phyloP scores from a whole-genome alignment of 2,329 filamentous ascomycete genomes.

The Aspergillus bombycis region DNA sequence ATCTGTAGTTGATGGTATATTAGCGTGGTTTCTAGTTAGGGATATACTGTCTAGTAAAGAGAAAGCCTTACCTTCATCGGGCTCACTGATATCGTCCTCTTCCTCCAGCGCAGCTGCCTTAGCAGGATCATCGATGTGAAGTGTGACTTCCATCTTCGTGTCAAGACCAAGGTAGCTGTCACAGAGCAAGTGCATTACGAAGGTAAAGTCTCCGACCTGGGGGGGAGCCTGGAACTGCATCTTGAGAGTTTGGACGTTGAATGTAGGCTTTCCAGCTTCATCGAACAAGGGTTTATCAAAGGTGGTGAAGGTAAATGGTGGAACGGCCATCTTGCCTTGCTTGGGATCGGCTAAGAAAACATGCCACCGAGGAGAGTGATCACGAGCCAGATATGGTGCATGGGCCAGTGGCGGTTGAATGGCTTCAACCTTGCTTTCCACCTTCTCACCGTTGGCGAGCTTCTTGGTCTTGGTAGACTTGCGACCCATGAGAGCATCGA shows the following conservation, averaged over 20 bases:
- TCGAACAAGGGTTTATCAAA: slow-evolving; percentile 90
- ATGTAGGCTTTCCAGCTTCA: slow-evolving; percentile 81
- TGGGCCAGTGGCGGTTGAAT: slow-evolving; percentile 83
- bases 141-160: slow-evolving; percentile 84
- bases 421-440: slow-evolving; percentile 62
- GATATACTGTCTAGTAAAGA: slow-evolving; percentile 18
- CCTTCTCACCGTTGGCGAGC: slow-evolving; percentile 54
- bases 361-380: slow-evolving; percentile 89
- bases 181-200: slow-evolving; percentile 90
- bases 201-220: slow-evolving; percentile 88
- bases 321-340: slow-evolving; percentile 93
- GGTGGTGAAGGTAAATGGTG: slow-evolving; percentile 89
- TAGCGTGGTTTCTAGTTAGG: slow-evolving; percentile 12
- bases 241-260: slow-evolving; percentile 93
- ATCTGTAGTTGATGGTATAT: slow-evolving; percentile 55
- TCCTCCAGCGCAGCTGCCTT: slow-evolving; percentile 79
- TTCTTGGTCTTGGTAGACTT: slow-evolving; percentile 68
- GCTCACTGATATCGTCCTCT: slow-evolving; percentile 96
- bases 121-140: slow-evolving; percentile 85
- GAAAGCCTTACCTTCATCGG: slow-evolving; percentile 80
- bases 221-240: slow-evolving; percentile 96
- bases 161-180: slow-evolving; percentile 96
- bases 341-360: slow-evolving; percentile 93
- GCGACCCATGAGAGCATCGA: slow-evolving; percentile 80
- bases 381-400: slow-evolving; percentile 86